Conservation (phyloP, 257 asterid genomes). For the Penstemon barbatus region DNA sequence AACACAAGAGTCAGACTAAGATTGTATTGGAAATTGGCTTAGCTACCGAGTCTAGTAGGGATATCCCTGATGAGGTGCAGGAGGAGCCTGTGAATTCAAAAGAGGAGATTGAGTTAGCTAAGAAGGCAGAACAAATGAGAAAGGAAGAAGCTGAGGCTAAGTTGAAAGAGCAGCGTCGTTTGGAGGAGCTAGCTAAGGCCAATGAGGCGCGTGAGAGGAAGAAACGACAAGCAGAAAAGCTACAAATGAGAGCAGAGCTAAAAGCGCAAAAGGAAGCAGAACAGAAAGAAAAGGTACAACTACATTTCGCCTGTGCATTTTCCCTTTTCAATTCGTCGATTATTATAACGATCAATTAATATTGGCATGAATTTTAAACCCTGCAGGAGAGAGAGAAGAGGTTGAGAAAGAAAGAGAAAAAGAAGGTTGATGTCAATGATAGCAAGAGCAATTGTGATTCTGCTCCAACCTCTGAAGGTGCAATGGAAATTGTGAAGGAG, state of each 20-base stretch:
- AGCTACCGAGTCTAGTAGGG: slow-evolving; percentile 34
- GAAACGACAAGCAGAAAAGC: slow-evolving; percentile 73
- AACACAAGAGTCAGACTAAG: slow-evolving; percentile 33
- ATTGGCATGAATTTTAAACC: slow-evolving; percentile 11
- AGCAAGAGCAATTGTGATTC: slow-evolving; percentile 41
- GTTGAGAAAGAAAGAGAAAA: slow-evolving; percentile 81
- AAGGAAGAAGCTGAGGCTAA: slow-evolving; percentile 54
- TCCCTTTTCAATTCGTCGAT: not conserved
- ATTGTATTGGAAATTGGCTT: slow-evolving; percentile 34
- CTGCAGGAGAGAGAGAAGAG: slow-evolving; percentile 89
- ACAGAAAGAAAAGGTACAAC: slow-evolving; percentile 74
- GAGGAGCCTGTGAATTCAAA: slow-evolving; percentile 43
- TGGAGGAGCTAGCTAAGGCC: slow-evolving; percentile 81
- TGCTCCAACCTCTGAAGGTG: slow-evolving; percentile 43
- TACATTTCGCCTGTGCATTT: not conserved
- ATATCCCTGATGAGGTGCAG: slow-evolving; percentile 28
- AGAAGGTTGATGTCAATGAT: slow-evolving; percentile 48
- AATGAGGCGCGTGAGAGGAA: slow-evolving; percentile 91
- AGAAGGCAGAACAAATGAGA: slow-evolving; percentile 60
- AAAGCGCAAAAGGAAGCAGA: slow-evolving; percentile 86
- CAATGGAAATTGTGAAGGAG: slow-evolving; percentile 44
- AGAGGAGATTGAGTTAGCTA: slow-evolving; percentile 61
- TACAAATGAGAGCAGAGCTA: slow-evolving; percentile 70
- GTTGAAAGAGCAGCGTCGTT: slow-evolving; percentile 72
- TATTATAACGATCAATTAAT: not conserved